Evolutionary conservation across 768 basidiomycete species (phyloP), one percentile per base, ranked within the genome.

Genomic region (Naganishia onofrii): DNA sequence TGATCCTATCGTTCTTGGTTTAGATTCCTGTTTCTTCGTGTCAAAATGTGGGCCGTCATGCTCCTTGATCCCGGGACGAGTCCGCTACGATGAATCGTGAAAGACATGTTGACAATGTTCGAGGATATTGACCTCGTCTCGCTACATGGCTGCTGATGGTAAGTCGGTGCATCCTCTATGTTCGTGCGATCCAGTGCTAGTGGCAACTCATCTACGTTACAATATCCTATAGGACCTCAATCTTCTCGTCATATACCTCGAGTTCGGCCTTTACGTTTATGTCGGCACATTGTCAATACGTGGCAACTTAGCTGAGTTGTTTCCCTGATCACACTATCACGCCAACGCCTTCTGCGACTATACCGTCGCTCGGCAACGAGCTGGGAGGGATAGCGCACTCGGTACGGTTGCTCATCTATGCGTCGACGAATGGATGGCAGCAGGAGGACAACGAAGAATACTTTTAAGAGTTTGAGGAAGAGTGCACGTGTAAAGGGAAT

Each of bases 291-390:
- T 21, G 96, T 99, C 52, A 97, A 97, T 77, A 85, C 91, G 5
- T 92, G 96, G 78, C 96, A 99, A 82, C 97, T 88, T 87, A n/a
- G n/a, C n/a, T n/a, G n/a, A n/a, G 78, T 95, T 53, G 87, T 89
- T 84, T 78, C 56, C 51, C 13, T 28, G 9, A n/a, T 63, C 9
- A 46, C 60, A 12, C 83, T 92, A 66, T 94, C 95, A 9, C 84
- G 86, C 71, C 93, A 92, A 76, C 92, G 92, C 2, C 78, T 85
- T 19, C 82, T 99, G 2, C 84, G 95, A 71, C 87, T 88, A 71
- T 86, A 86, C 58, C 82, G 98, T n/a, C 85, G 93, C 6, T 87
- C 84, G 13, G 87, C 96, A 15, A 84, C 79, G 72, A 90, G 84
- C 0, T 97, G 93, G 76, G 84, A 90, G 85, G 90, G 95, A 82